phyloP scores from a whole-genome alignment of 345 rosid genomes.

The Ceriops decandra region DNA sequence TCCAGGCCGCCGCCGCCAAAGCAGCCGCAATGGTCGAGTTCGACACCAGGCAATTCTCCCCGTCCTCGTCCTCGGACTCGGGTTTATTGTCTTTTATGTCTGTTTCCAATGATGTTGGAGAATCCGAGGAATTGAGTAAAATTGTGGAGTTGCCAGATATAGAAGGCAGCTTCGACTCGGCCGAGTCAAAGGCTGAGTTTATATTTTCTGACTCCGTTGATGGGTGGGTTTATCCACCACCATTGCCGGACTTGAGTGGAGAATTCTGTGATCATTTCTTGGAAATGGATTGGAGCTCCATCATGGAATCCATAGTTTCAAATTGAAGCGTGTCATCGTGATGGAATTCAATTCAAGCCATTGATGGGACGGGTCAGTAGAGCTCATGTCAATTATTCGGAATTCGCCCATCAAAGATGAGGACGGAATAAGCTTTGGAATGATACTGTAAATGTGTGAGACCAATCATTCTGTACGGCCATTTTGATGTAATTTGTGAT shows the following conservation, averaged over 20 bases:
- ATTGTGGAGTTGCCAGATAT: conserved; percentile 27
- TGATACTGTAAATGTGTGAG: too few species aligned
- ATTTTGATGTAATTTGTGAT: too few species aligned
- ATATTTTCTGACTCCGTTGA: conserved; percentile 17
- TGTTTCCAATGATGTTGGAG: conserved; percentile 9
- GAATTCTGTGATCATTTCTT: conserved; percentile 19
- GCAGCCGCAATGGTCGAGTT: conserved; percentile 29
- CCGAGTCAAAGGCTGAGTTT: conserved; percentile 10
- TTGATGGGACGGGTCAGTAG: too few species aligned
- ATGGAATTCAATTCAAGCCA: too few species aligned
- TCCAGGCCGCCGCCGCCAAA: conserved; percentile 26
- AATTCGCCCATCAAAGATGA: too few species aligned
- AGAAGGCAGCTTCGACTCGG: conserved; percentile 20
- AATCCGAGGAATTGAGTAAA: conserved; percentile 23
- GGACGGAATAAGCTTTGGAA: too few species aligned
- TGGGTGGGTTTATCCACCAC: conserved; percentile 17
- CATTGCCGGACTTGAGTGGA: background rate
- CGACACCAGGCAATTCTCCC: background rate
- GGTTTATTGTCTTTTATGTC: background rate
- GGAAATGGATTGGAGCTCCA: conserved; percentile 18
- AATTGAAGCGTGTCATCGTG: too few species aligned
- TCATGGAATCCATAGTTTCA: conserved; percentile 2
- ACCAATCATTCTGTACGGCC: too few species aligned
- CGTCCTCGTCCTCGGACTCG: conserved; percentile 10
- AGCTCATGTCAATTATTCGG: too few species aligned